A percentile compares a stretch with the other conserved stretches of the same genome.
These are phyloP conservation scores for Spathaspora boniae DNA, from an alignment of 805 yeast species.

Conservation along the genomic window DNA sequence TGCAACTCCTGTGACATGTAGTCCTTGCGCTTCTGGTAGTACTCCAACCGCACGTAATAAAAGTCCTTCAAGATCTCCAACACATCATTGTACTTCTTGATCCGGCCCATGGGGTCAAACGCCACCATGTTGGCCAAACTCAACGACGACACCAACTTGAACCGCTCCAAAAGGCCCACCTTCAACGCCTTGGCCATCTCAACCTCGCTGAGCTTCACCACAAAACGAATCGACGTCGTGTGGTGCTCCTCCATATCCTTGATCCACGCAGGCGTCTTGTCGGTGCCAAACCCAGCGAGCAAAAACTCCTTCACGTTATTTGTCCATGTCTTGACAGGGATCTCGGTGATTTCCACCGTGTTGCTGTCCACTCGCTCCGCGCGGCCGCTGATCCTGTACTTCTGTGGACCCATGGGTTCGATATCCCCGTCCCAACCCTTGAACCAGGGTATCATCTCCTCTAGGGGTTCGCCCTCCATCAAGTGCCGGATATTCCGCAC, in stretches of 20 bases:
- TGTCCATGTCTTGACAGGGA: constrained; percentile 93
- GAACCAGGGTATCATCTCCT: constrained; percentile 87
- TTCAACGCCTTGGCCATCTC: constrained; percentile 79
- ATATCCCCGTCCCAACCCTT: constrained; percentile 91
- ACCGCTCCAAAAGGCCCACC: constrained; percentile 80
- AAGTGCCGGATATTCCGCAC: constrained; percentile 69
- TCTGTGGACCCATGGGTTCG: constrained; percentile 60
- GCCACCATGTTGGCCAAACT: constrained; percentile 90
- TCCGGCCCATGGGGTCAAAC: constrained; percentile 84
- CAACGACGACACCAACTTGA: constrained; percentile 68
- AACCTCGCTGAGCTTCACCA: constrained; percentile 66
- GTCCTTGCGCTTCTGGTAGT: constrained; percentile 89
- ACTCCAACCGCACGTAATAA: constrained; percentile 81
- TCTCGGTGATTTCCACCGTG: constrained; percentile 84
- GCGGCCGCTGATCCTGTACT: constrained; percentile 72
- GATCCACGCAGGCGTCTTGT: constrained; percentile 77
- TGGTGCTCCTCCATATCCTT: constrained; percentile 96
- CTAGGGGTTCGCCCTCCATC: constrained; percentile 68
- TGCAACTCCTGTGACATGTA: constrained; percentile 63
- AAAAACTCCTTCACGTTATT: constrained; percentile 83
- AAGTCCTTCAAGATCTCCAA: constrained; percentile 81
- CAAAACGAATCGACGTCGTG: constrained; percentile 73
- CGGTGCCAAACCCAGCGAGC: constrained; percentile 72
- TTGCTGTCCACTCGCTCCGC: constrained; percentile 78
- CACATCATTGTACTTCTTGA: constrained; percentile 73